phyloP scores from a whole-genome alignment of 2,329 filamentous ascomycete species.

The Sclerotinia borealis region DNA sequence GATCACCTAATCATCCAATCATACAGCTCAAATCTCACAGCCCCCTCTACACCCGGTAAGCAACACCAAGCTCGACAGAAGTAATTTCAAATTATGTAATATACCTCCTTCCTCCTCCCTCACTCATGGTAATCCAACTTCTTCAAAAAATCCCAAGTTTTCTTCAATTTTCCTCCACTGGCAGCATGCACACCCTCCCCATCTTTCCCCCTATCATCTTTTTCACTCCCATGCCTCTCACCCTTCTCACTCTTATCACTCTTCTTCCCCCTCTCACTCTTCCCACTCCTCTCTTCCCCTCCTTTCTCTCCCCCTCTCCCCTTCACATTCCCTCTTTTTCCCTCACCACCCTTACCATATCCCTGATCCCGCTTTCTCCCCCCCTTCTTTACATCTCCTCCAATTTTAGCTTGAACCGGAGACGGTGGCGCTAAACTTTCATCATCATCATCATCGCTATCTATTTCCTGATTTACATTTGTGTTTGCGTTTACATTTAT shows the following conservation, averaged over 20 bases:
- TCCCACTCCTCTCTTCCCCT: background rate
- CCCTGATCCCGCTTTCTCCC: background rate
- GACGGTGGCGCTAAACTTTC: background rate
- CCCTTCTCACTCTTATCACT: too few relatives aligned
- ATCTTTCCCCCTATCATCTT: background rate
- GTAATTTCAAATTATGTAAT: too few relatives aligned
- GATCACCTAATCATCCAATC: too few relatives aligned
- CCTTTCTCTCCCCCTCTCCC: background rate
- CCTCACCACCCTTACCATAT: too few relatives aligned
- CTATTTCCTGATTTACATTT: background rate
- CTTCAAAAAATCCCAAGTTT: slow-evolving; percentile 7
- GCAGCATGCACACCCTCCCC: background rate
- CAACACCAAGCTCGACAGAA: too few relatives aligned
- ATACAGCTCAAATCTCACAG: too few relatives aligned
- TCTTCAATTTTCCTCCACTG: background rate
- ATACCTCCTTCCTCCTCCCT: background rate
- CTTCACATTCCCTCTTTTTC: background rate
- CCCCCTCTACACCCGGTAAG: too few relatives aligned
- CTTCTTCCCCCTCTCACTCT: too few relatives aligned
- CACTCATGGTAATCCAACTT: slow-evolving; percentile 8
- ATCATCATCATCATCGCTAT: background rate
- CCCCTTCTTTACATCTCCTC: too few relatives aligned
- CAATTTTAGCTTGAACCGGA: too few relatives aligned
- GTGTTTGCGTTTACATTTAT: background rate
- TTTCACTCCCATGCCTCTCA: background rate